phyloP scores from a whole-genome alignment of 2,329 filamentous ascomycete genomes.

The Fusarium ambrosium region DNA sequence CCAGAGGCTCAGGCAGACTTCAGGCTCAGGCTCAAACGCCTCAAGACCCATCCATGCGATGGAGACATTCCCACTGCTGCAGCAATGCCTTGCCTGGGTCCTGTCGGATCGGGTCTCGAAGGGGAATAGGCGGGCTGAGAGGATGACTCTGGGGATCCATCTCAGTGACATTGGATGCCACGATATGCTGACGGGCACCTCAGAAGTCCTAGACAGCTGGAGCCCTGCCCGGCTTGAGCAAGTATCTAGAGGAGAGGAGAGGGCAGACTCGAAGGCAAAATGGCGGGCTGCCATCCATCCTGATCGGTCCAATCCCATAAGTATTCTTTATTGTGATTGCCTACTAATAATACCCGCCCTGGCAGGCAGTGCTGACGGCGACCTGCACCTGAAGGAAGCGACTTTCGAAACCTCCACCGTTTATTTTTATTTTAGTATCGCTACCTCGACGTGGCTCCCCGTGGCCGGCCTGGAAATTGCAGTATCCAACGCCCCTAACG shows the following conservation, averaged over 20 bases:
- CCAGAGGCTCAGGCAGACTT: constrained; percentile 38
- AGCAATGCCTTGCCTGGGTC: constrained; percentile 16
- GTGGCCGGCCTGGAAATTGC: constrained; percentile 39
- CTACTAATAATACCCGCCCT: constrained; percentile 27
- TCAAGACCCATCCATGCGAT: constrained; percentile 17
- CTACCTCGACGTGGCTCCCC: constrained; percentile 35
- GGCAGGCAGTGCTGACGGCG: constrained; percentile 39
- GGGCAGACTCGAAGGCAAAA: constrained; percentile 9
- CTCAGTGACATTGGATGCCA: constrained; percentile 29
- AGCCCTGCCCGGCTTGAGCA: neutral
- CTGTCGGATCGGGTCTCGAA: constrained; percentile 13
- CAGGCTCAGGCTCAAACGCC: constrained; percentile 28
- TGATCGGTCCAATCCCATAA: neutral
- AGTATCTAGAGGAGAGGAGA: neutral
- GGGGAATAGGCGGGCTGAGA: constrained; percentile 10
- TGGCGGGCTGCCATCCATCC: neutral
- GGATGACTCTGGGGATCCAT: constrained; percentile 18
- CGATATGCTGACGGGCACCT: constrained; percentile 14
- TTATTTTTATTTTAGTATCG: constrained; percentile 38
- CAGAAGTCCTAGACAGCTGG: neutral
- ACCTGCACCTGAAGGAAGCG: constrained; percentile 34
- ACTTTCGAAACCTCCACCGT: constrained; percentile 39
- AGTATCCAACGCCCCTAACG: constrained; percentile 42
- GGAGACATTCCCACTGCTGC: constrained; percentile 26
- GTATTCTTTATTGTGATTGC: constrained; percentile 11